Percentiles rank a stretch among this genome's conserved stretches.
Conservation (phyloP, 345 rosid genomes). For the Melastoma malabathricum region DNA sequence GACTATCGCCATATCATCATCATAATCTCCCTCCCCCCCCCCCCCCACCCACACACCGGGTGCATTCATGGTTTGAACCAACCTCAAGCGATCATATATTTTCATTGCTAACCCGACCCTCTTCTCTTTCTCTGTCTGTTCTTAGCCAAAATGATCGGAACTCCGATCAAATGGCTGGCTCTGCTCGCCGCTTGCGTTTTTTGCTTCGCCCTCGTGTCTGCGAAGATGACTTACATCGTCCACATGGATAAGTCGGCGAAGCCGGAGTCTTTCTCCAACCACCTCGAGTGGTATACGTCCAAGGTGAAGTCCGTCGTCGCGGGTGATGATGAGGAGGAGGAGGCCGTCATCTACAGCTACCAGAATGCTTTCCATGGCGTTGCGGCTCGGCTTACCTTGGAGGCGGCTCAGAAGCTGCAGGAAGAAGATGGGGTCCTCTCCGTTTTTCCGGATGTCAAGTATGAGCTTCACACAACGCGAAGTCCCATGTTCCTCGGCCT, state of each 20-base stretch:
- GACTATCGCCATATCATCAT: no score
- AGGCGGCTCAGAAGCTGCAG: conserved; percentile 46
- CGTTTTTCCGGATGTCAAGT: conserved; percentile 42
- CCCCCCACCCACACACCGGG: no score
- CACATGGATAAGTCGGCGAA: conserved; percentile 79
- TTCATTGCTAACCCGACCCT: no score
- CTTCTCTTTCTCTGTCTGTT: not conserved
- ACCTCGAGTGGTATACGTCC: conserved; percentile 69
- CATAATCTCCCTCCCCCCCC: no score
- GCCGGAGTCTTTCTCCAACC: conserved; percentile 46
- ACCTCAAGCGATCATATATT: no score
- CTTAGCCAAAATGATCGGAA: not conserved
- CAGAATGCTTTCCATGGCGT: conserved; percentile 50
- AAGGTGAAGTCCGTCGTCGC: conserved; percentile 36
- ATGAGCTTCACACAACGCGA: conserved; percentile 62
- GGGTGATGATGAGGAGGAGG: conserved; percentile 19
- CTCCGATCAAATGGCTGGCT: not conserved
- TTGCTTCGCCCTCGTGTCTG: conserved; percentile 17
- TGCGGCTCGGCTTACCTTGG: conserved; percentile 40
- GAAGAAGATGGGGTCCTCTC: conserved; percentile 39
- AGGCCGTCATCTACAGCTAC: conserved; percentile 58
- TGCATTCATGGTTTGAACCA: no score
- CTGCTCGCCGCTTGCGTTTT: conserved; percentile 1
- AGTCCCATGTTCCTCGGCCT: conserved; percentile 67
- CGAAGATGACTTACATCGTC: conserved; percentile 55